Percentiles rank a stretch among this genome's conserved stretches.
phyloP scores from a whole-genome alignment of 2,329 filamentous ascomycete species.

The Paraconiothyrium sp. region DNA sequence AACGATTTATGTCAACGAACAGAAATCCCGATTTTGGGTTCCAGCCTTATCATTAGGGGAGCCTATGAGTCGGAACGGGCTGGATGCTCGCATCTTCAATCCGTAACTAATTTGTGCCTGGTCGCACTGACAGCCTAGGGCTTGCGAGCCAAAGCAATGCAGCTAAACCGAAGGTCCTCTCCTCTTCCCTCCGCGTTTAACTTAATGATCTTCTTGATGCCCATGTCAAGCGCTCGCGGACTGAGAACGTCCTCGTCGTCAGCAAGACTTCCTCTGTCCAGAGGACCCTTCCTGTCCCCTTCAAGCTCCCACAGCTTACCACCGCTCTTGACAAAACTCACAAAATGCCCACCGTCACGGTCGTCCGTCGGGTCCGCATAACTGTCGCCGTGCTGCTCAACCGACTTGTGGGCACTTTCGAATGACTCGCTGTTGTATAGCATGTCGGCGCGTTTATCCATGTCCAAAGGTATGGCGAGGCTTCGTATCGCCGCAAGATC shows the following conservation, averaged over 20 bases:
- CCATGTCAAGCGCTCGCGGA: constrained; percentile 74
- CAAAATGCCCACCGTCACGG: constrained; percentile 83
- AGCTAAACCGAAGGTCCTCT: constrained; percentile 67
- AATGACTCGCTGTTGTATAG: constrained; percentile 77
- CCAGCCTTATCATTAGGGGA: too few relatives aligned
- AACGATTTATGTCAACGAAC: too few relatives aligned
- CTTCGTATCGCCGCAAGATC: constrained; percentile 53
- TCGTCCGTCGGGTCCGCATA: constrained; percentile 75
- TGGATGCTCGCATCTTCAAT: not conserved
- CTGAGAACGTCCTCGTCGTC: constrained; percentile 63
- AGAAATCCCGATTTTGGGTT: too few relatives aligned
- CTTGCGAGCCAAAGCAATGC: constrained; percentile 65
- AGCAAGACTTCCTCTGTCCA: constrained; percentile 64
- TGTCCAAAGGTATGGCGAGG: constrained; percentile 72
- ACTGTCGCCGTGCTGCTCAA: constrained; percentile 79
- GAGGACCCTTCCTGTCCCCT: constrained; percentile 73
- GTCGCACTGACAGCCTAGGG: constrained; percentile 19
- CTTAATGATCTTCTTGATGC: constrained; percentile 66
- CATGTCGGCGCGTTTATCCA: constrained; percentile 71
- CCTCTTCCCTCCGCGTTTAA: constrained; percentile 60
- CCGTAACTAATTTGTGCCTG: constrained; percentile 18
- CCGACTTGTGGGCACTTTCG: constrained; percentile 77
- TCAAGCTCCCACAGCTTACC: constrained; percentile 83
- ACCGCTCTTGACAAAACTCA: constrained; percentile 81
- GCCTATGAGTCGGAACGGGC: too few relatives aligned